Evolutionary conservation across 345 rosid species (phyloP).

Genomic region (Lumnitzera littorea): DNA sequence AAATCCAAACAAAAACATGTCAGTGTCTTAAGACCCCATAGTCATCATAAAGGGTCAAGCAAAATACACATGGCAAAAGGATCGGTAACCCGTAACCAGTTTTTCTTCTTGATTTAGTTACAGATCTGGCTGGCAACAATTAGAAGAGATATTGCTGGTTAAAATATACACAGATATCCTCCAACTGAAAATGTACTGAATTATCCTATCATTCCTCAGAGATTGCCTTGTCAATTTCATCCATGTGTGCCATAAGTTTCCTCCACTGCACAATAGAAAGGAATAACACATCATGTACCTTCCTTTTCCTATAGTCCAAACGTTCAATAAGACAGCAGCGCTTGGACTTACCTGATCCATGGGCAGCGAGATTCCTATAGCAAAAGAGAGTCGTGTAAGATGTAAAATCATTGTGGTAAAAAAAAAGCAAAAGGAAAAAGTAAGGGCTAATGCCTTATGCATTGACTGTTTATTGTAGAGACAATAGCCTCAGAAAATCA

Average conservation of each 20-base stretch:
- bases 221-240: slow-evolving; percentile 61
- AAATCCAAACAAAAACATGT: too few relatives aligned
- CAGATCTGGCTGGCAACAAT: too few relatives aligned
- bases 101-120: too few relatives aligned
- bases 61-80: too few relatives aligned
- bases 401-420: background rate
- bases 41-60: too few relatives aligned
- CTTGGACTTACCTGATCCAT: slow-evolving; percentile 62
- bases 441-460: too few relatives aligned
- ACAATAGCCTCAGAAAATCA: too few relatives aligned
- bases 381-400: background rate
- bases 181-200: background rate
- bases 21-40: too few relatives aligned
- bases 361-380: slow-evolving; percentile 60
- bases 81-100: too few relatives aligned
- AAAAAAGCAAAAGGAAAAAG: background rate
- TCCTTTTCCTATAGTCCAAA: background rate
- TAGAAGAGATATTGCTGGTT: background rate
- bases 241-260: slow-evolving; percentile 42
- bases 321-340: background rate
- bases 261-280: slow-evolving; percentile 50
- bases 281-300: background rate
- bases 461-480: too few relatives aligned
- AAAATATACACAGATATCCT: background rate
- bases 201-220: slow-evolving; percentile 20